These are phyloP conservation scores for Calonectria pteridis DNA, from an alignment of 2,329 filamentous ascomycete genomes.

Conservation along the genomic window DNA sequence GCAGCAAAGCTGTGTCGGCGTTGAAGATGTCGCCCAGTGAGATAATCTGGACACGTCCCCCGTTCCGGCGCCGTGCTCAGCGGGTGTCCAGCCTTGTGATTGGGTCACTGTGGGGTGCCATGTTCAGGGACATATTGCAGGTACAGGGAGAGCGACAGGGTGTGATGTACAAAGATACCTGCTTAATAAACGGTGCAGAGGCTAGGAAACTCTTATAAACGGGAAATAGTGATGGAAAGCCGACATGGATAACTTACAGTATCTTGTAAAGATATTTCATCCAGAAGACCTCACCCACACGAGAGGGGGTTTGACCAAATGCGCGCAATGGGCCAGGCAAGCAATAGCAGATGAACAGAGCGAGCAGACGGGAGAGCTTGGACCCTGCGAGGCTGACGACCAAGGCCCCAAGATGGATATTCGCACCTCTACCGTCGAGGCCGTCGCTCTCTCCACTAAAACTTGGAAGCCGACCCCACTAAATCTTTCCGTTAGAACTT, in stretches of 20 bases:
- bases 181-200: not conserved
- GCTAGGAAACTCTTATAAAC: not conserved
- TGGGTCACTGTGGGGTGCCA: slow-evolving; percentile 35
- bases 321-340: not conserved
- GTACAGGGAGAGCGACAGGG: not conserved
- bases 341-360: not conserved
- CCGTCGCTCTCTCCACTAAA: slow-evolving; percentile 33
- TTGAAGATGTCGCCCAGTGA: slow-evolving; percentile 30
- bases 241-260: not conserved
- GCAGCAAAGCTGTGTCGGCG: slow-evolving; percentile 18
- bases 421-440: slow-evolving; percentile 3
- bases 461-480: slow-evolving; percentile 38
- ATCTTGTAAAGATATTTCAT: not conserved
- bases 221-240: not conserved
- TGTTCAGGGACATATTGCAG: not conserved
- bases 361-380: slow-evolving; percentile 9
- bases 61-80: slow-evolving; percentile 27
- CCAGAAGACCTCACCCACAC: not conserved
- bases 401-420: not conserved
- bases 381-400: slow-evolving; percentile 37
- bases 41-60: slow-evolving; percentile 39
- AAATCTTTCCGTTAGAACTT: slow-evolving; percentile 22
- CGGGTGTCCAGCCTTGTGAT: slow-evolving; percentile 39
- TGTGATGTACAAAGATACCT: not conserved
- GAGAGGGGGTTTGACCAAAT: not conserved